Evolutionary conservation across 2,329 filamentous ascomycete species (phyloP), one percentile per base, ranked within the genome.

Genomic region (Colletotrichum sp.): DNA sequence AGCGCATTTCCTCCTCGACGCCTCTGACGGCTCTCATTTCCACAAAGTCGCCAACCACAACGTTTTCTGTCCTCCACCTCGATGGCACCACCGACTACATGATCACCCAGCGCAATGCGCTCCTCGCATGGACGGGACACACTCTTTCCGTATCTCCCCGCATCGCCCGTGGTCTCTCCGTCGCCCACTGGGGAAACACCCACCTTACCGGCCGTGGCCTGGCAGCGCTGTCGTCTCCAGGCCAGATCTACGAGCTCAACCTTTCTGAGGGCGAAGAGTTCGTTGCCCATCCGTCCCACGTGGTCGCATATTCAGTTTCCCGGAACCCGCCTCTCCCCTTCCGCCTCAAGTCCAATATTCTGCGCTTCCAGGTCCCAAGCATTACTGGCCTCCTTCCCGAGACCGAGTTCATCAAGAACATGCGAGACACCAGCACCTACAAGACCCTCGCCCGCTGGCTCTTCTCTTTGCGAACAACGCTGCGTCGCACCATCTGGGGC

Each of bases 81-180:
- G 96, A 99, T 87, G 97, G 97, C 74, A 95, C 96, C 6, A 93
- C 96, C 74, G 97, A 99, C 86, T 99, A 97, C 96, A 95, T 98
- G 89, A 88, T 99, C 10, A 91, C 95, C 8, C 96, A 99, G 83
- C 91, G 95, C 77, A 94, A 95, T 79, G 96, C 96, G 2, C 89
- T 99, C 69, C 89, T 99, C n/a, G 97, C 97, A 71, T 99, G 97
- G 97, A 98, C 96, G 0, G 97, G 97, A 32, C 95, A 98, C 83
- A 96, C 95, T 1, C 89, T 99, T 71, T 89, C 89, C 18, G 90
- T 97, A 60, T 93, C 92, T 44, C 95, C 96, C 4, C 93, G 92
- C 63, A 89, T 98, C 78, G 96, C 96, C 80, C 90, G 90, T 59
- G 90, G 91, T 78, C 90, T 98, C 82, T 93, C 94, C 72, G 82